A percentile compares a stretch with the other conserved stretches of the same genome.
These are phyloP conservation scores for Phylloporus sp. DNA, from an alignment of 768 basidiomycete species.

Conservation along the genomic window DNA sequence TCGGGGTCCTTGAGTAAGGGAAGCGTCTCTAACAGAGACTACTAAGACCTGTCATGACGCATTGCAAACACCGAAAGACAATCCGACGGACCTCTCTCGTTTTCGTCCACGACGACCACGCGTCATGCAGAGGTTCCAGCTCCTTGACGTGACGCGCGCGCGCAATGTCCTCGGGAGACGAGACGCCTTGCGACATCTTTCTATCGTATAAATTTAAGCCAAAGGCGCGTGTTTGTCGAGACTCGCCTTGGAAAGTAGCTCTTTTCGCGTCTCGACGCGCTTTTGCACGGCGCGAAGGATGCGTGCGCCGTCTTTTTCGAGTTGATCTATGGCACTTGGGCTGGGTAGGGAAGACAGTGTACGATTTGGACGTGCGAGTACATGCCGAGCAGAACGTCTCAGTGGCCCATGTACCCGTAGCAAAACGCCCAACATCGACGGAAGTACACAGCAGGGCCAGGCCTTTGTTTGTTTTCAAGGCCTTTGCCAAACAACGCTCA, in stretches of 20 bases:
- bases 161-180: slow-evolving; percentile 52
- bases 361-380: slow-evolving; percentile 7
- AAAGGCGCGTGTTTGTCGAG: neutral
- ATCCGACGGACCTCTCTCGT: slow-evolving; percentile 48
- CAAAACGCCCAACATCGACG: slow-evolving; percentile 10
- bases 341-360: slow-evolving; percentile 9
- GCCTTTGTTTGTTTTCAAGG: slow-evolving; percentile 14
- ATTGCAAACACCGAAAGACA: neutral
- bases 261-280: slow-evolving; percentile 47
- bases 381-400: slow-evolving; percentile 10
- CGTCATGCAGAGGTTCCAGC: slow-evolving; percentile 57
- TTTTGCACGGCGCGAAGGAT: slow-evolving; percentile 51
- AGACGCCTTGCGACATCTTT: slow-evolving; percentile 54
- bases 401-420: slow-evolving; percentile 13
- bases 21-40: slow-evolving; percentile 63
- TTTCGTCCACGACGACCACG: slow-evolving; percentile 63
- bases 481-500: slow-evolving; percentile 14
- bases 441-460: neutral
- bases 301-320: slow-evolving; percentile 43
- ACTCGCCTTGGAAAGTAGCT: slow-evolving; percentile 42
- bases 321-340: slow-evolving; percentile 18
- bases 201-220: neutral
- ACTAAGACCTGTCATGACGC: slow-evolving; percentile 25
- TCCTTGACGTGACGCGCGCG: slow-evolving; percentile 63
- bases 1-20: slow-evolving; percentile 70